Percentiles rank a stretch among this genome's conserved stretches.
Conservation (phyloP, 768 basidiomycete species). For the Rickenella mellea region DNA sequence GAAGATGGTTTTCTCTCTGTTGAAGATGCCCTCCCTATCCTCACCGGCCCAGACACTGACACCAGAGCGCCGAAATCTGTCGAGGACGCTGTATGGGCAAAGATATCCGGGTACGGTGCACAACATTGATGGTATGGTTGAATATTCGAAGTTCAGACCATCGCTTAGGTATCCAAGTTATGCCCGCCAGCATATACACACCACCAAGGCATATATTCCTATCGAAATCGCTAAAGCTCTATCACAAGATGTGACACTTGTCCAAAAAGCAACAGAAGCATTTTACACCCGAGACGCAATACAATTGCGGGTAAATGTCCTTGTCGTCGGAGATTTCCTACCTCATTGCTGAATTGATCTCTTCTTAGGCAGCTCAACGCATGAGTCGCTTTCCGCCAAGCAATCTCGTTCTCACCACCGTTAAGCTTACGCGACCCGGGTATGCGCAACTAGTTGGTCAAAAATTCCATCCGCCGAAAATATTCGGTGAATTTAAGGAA, state of each 20-base stretch:
- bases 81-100: slow-evolving; percentile 58
- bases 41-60: slow-evolving; percentile 41
- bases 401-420: slow-evolving; percentile 46
- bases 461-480: slow-evolving; percentile 83
- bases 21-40: slow-evolving; percentile 53
- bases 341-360: not conserved
- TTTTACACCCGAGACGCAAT: slow-evolving; percentile 94
- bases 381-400: slow-evolving; percentile 87
- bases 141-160: not conserved
- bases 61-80: slow-evolving; percentile 56
- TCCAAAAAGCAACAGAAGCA: slow-evolving; percentile 82
- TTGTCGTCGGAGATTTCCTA: too few species aligned
- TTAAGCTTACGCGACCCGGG: slow-evolving; percentile 80
- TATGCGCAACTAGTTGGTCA: slow-evolving; percentile 92
- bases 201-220: slow-evolving; percentile 73
- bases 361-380: slow-evolving; percentile 66
- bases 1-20: slow-evolving; percentile 43
- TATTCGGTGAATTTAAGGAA: slow-evolving; percentile 71
- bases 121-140: slow-evolving; percentile 1
- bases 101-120: slow-evolving; percentile 50
- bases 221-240: slow-evolving; percentile 71
- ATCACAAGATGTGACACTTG: slow-evolving; percentile 47
- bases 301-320: slow-evolving; percentile 66
- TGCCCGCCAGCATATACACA: slow-evolving; percentile 60
- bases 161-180: slow-evolving; percentile 58